Evolutionary conservation across 495 filamentous ascomycete genomes (phyloP).

Genomic region (Lophium mytilinum): DNA sequence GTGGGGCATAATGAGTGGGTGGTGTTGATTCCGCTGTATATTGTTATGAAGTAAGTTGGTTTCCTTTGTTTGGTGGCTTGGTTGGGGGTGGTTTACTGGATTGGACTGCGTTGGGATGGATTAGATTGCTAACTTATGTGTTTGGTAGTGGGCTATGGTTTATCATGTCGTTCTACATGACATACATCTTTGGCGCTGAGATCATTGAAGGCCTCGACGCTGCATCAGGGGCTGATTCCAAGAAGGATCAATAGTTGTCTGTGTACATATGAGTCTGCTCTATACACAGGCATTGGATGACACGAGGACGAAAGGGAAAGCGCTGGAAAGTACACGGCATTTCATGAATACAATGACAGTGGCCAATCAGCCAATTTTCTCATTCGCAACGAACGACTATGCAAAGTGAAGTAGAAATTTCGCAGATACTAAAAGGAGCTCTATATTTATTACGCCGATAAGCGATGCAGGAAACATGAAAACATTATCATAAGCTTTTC

Average conservation of each 20-base stretch:
- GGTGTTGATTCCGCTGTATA: conserved; percentile 41
- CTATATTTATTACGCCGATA: background rate
- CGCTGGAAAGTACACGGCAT: no score
- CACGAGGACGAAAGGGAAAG: no score
- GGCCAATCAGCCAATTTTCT: no score
- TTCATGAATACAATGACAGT: no score
- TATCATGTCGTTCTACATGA: conserved; percentile 61
- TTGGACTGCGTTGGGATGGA: background rate
- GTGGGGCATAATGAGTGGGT: conserved; percentile 63
- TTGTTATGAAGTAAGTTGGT: conserved; percentile 36
- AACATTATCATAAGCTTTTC: conserved; percentile 30
- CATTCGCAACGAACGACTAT: background rate
- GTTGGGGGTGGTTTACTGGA: background rate
- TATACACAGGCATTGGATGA: no score
- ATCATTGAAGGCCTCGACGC: conserved; percentile 57
- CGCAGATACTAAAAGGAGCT: background rate
- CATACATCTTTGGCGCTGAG: conserved; percentile 60
- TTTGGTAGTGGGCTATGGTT: conserved; percentile 67
- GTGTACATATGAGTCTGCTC: no score
- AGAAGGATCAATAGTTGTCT: no score
- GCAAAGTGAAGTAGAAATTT: background rate
- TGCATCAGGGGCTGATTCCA: background rate
- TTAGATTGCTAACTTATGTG: background rate
- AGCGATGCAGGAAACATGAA: background rate
- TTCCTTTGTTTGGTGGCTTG: no score